Percentiles rank a stretch among this genome's conserved stretches.
phyloP scores from a whole-genome alignment of 306 rosid genomes.

The Vicia faba region DNA sequence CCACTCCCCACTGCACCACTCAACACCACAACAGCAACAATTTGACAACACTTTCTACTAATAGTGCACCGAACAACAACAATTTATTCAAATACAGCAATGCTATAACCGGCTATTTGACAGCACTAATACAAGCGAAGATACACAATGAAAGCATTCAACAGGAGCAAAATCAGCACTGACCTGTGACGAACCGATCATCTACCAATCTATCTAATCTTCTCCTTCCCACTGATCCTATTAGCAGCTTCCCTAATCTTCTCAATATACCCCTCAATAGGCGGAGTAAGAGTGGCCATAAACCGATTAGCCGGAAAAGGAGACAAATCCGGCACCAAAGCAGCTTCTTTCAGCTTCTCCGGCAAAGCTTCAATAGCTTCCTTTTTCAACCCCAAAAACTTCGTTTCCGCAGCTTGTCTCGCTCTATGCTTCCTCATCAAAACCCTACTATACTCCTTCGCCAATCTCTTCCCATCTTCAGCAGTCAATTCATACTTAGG shows the following conservation, averaged over 20 bases:
- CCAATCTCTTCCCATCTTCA: constrained; percentile 81
- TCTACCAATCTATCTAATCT: constrained; percentile 50
- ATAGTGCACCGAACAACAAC: neutral
- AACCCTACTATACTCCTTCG: constrained; percentile 90
- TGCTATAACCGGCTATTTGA: neutral
- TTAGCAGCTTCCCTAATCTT: constrained; percentile 80
- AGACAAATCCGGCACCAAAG: constrained; percentile 77
- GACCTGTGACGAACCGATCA: constrained; percentile 32
- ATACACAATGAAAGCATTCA: no score
- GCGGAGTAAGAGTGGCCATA: constrained; percentile 92
- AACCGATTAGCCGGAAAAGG: constrained; percentile 70
- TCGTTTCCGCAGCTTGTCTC: constrained; percentile 76
- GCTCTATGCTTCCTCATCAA: constrained; percentile 81
- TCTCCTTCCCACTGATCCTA: constrained; percentile 67
- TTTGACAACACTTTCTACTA: neutral
- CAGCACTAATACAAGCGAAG: no score
- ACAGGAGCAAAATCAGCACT: neutral
- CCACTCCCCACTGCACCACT: neutral
- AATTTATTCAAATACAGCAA: neutral
- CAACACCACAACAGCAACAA: neutral
- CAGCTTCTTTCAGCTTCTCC: constrained; percentile 65
- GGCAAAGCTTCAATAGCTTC: constrained; percentile 93
- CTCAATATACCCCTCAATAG: constrained; percentile 71
- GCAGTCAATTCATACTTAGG: constrained; percentile 69
- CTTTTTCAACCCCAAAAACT: constrained; percentile 61